Evolutionary conservation across 768 basidiomycete species (phyloP), one percentile per base, ranked within the genome.

Genomic region (Fomitopsis serialis): DNA sequence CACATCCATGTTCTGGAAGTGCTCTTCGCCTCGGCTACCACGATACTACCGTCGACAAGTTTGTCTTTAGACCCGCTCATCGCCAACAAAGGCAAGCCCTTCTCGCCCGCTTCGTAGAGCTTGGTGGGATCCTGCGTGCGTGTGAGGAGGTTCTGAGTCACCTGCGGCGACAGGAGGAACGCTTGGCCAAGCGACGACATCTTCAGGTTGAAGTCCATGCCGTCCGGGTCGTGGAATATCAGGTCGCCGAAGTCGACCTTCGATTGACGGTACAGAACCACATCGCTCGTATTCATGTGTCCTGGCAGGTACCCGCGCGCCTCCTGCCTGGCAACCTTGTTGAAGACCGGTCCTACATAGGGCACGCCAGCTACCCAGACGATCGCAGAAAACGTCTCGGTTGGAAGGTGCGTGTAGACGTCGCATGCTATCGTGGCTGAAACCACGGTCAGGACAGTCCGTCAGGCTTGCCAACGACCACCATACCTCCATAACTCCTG

Each of bases 1-100:
- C 23, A 59, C 58, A 47, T 72, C 67, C 29, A 66, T 52, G 46
- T 72, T 60, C 52, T 63, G 69, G 63, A 72, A 73, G 54, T 68
- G 60, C 11, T 62, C 52, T 59, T 53, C 60, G 69, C 59, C 50
- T 63, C 56, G 21, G 57, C 52, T 7, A 63, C 63, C 5, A 70
- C 55, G 17, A 57, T 63, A 22, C 68, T 54, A 22, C 63, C 63
- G 4, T 53, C 54, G 11, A 68, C 56, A n/a, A 67, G 63, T 15
- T 32, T 32, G 36, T 63, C 60, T 19, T 43, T 42, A 15, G 47
- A 6, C 6, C 58, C 60, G 21, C 52, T 44, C 50, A 63, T 40
- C 6, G 60, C 15, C 51, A 61, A 45, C 17, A 61, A 23, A 6
- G 60, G 62, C 13, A 59, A 42, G 13, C 60, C 58, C 23, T 19